phyloP scores from a whole-genome alignment of 768 basidiomycete genomes.

The Russula earlei region DNA sequence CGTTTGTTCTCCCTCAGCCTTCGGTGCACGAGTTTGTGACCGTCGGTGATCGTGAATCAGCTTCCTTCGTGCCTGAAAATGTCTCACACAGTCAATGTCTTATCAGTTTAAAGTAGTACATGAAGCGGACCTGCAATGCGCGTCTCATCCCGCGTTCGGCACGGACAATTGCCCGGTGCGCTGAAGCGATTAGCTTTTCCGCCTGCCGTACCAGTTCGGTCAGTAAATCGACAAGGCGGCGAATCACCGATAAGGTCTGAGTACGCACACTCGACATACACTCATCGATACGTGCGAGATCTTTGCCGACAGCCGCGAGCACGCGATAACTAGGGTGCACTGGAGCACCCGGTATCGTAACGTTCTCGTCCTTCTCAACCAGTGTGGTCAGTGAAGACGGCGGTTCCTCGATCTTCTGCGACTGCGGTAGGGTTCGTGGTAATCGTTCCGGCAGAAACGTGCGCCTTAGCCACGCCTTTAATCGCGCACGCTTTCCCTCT shows the following conservation, averaged over 20 bases:
- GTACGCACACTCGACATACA: slow-evolving; percentile 42
- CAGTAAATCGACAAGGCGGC: neutral
- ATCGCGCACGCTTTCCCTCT: slow-evolving; percentile 35
- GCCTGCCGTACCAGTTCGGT: neutral
- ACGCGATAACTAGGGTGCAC: slow-evolving; percentile 31
- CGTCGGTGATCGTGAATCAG: slow-evolving; percentile 11
- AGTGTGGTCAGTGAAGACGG: slow-evolving; percentile 5
- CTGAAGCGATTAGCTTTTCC: slow-evolving; percentile 6
- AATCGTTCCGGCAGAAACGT: slow-evolving; percentile 32
- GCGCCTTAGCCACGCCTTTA: slow-evolving; percentile 58
- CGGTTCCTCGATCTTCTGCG: neutral
- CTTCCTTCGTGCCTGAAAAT: slow-evolving; percentile 4
- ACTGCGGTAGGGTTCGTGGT: slow-evolving; percentile 8
- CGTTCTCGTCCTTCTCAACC: slow-evolving; percentile 1
- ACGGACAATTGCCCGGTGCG: slow-evolving; percentile 8
- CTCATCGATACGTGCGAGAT: slow-evolving; percentile 47
- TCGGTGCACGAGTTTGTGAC: neutral
- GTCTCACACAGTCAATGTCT: neutral
- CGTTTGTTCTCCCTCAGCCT: neutral
- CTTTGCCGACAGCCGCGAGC: slow-evolving; percentile 44
- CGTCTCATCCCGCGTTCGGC: slow-evolving; percentile 14
- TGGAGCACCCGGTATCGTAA: neutral
- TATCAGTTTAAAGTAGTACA: neutral
- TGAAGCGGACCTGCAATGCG: slow-evolving; percentile 15
- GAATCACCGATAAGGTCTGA: neutral